Evolutionary conservation across 2,329 filamentous ascomycete species (phyloP).

Genomic region (Exophiala viscosa): DNA sequence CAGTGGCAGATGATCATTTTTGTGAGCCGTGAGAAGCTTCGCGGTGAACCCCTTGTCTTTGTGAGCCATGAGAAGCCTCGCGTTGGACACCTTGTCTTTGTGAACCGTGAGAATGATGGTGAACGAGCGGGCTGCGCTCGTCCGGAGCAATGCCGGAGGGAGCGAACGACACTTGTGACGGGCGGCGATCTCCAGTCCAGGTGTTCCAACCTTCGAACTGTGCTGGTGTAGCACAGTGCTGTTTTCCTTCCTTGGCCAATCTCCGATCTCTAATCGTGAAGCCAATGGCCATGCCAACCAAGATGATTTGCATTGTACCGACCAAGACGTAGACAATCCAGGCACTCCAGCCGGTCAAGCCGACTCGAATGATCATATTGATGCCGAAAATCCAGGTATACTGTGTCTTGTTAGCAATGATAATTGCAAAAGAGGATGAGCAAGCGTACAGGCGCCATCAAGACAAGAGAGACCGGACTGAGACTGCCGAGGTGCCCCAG

Average conservation of each 20-base stretch:
- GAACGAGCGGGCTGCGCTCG: conserved; percentile 9
- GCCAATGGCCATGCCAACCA: conserved; percentile 9
- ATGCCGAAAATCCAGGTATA: conserved; percentile 20
- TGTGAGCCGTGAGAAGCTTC: no score
- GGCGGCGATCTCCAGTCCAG: conserved; percentile 1
- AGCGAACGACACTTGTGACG: conserved; percentile 4
- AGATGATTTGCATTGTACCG: conserved; percentile 13
- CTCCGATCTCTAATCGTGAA: conserved; percentile 13
- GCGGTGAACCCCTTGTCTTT: background rate
- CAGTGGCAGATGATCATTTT: no score
- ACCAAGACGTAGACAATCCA: conserved; percentile 18
- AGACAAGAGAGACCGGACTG: conserved; percentile 9
- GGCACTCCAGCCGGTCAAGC: conserved; percentile 6
- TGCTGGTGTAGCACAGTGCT: conserved; percentile 6
- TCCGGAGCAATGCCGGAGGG: conserved; percentile 9
- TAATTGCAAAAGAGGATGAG: background rate
- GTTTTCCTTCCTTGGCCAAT: conserved; percentile 12
- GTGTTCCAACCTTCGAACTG: conserved; percentile 11
- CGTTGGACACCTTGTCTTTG: background rate
- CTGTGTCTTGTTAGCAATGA: background rate
- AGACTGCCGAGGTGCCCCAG: conserved; percentile 14
- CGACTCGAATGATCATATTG: conserved; percentile 15
- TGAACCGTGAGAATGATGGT: conserved; percentile 1
- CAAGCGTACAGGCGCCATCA: conserved; percentile 10
- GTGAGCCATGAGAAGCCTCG: no score